Conservation (phyloP, 148 eudicot species). For the Vaccinium myrtillus region DNA sequence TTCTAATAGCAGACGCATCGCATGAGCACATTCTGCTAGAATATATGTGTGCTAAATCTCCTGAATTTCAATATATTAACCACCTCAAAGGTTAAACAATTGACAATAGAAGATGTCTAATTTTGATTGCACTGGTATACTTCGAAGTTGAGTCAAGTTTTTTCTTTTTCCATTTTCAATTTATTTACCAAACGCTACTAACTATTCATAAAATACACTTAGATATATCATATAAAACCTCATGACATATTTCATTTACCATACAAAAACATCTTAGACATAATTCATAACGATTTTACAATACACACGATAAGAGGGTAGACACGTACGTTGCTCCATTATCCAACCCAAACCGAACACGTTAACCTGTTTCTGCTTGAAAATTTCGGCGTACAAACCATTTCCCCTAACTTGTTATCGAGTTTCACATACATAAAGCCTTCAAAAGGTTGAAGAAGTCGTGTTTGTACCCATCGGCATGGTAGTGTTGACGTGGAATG, state of each 20-base stretch:
- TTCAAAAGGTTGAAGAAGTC: conserved; percentile 23
- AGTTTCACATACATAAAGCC: background rate
- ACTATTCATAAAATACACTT: background rate
- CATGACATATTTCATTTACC: background rate
- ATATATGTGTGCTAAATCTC: too few species aligned
- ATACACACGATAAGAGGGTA: background rate
- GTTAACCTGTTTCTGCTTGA: background rate
- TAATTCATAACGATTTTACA: background rate
- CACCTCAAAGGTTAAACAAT: too few species aligned
- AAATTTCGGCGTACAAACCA: background rate
- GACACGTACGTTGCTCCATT: background rate
- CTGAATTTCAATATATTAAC: too few species aligned
- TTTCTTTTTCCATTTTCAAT: too few species aligned
- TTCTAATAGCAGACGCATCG: too few species aligned
- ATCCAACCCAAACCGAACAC: background rate
- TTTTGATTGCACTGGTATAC: too few species aligned
- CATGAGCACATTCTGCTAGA: too few species aligned
- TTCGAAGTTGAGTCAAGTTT: too few species aligned
- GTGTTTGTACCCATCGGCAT: conserved; percentile 14
- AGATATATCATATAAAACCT: background rate
- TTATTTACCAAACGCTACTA: too few species aligned
- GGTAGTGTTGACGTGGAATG: conserved; percentile 22
- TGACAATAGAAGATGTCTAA: too few species aligned
- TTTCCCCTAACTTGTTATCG: background rate
- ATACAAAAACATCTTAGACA: too few species aligned